phyloP scores from a whole-genome alignment of 139 green algal species.

The Monoraphidium neglectum region DNA sequence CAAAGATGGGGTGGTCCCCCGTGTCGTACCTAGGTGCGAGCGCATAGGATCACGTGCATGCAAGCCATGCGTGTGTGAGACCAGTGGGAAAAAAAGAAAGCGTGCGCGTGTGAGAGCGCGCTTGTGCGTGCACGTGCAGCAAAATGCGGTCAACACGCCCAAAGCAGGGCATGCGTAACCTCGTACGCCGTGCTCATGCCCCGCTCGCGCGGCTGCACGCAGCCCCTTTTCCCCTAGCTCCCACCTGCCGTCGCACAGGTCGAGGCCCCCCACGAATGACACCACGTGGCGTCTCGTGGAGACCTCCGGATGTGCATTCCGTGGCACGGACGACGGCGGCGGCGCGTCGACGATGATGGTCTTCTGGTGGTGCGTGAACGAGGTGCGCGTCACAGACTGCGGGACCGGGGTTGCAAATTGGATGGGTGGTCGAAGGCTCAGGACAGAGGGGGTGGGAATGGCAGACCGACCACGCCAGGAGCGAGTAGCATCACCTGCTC shows the following conservation, averaged over 20 bases:
- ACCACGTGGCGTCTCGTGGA: slow-evolving; percentile 24
- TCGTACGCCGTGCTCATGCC: too few relatives aligned
- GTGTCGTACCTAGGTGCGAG: neutral
- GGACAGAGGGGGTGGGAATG: too few relatives aligned
- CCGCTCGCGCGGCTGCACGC: too few relatives aligned
- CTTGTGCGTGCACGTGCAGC: neutral
- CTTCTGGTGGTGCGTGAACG: slow-evolving; percentile 72
- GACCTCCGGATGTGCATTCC: too few relatives aligned
- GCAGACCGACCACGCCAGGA: too few relatives aligned
- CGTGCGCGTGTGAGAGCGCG: too few relatives aligned
- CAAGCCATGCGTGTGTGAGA: too few relatives aligned
- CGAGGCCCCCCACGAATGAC: slow-evolving; percentile 61
- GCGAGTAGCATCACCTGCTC: too few relatives aligned
- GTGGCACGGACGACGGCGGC: neutral
- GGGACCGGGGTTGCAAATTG: neutral
- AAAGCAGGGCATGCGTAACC: slow-evolving; percentile 4
- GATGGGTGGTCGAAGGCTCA: neutral
- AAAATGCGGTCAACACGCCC: neutral
- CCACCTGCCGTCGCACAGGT: slow-evolving; percentile 61
- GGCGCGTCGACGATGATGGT: slow-evolving; percentile 43
- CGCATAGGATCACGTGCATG: too few relatives aligned
- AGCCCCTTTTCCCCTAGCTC: too few relatives aligned
- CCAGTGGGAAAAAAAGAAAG: too few relatives aligned
- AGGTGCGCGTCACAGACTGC: slow-evolving; percentile 23
- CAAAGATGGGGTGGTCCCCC: slow-evolving; percentile 41